Evolutionary conservation across 106 monocot genomes (phyloP).

Genomic region (Vanilla planifolia): DNA sequence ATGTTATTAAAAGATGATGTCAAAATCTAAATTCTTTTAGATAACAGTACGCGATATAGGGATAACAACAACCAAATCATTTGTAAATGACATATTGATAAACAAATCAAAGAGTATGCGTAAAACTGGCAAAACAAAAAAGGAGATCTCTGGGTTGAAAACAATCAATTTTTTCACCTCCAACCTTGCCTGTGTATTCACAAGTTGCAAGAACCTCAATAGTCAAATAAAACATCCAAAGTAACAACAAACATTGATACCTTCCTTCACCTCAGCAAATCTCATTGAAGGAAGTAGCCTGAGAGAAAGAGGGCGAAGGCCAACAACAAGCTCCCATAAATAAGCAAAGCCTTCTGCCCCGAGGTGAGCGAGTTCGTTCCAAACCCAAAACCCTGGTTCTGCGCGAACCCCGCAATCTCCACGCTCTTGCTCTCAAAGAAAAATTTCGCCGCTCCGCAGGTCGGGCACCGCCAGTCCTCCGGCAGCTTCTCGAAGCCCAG

Average conservation of each 20-base stretch:
- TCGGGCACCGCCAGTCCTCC: conserved; percentile 91
- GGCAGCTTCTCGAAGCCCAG: conserved; percentile 66
- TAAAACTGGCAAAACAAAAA: too few species aligned
- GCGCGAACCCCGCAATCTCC: conserved; percentile 87
- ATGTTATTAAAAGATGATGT: too few species aligned
- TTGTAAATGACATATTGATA: too few species aligned
- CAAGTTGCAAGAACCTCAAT: too few species aligned
- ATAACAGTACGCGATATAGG: too few species aligned
- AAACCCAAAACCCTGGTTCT: conserved; percentile 90
- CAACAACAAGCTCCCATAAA: conserved; percentile 63
- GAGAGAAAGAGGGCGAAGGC: conserved; percentile 62
- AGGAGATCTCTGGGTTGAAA: too few species aligned
- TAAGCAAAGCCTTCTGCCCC: conserved; percentile 71
- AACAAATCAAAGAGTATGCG: too few species aligned
- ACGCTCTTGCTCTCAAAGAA: conserved; percentile 91
- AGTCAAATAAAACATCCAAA: neutral
- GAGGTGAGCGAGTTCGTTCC: conserved; percentile 77
- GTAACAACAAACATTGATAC: neutral
- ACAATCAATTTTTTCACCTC: too few species aligned
- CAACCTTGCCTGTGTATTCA: too few species aligned
- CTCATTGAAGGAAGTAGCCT: conserved; percentile 85
- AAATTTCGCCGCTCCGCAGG: conserved; percentile 78
- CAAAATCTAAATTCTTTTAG: too few species aligned
- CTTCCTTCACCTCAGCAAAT: neutral
- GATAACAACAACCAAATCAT: too few species aligned